A percentile compares a stretch with the other conserved stretches of the same genome.
Evolutionary conservation across 2,329 filamentous ascomycete genomes (phyloP).

Genomic region (Diplodia seriata): DNA sequence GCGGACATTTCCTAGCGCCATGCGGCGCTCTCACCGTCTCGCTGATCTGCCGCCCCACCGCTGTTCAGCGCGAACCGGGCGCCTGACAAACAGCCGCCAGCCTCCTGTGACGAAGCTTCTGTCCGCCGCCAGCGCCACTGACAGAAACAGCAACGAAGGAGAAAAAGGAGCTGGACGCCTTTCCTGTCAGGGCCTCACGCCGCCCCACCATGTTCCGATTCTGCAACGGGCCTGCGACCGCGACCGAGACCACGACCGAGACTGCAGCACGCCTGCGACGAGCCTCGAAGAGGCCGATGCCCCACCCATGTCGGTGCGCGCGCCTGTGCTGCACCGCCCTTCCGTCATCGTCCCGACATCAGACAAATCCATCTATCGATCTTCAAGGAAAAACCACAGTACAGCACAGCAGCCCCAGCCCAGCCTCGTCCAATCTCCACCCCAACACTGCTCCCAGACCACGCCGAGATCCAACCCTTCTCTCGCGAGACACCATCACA

Average conservation of each 20-base stretch:
- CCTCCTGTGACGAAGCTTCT: slow-evolving; percentile 23
- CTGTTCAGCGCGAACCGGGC: slow-evolving; percentile 6
- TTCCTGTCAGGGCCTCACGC: not conserved
- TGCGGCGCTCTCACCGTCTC: slow-evolving; percentile 25
- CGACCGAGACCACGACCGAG: not conserved
- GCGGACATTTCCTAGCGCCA: slow-evolving; percentile 3
- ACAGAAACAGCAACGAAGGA: not conserved
- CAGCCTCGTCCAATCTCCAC: slow-evolving; percentile 15
- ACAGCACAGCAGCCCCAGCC: slow-evolving; percentile 22
- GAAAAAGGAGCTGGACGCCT: not conserved
- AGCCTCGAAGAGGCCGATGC: slow-evolving; percentile 8
- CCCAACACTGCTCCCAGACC: slow-evolving; percentile 1
- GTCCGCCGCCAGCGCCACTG: slow-evolving; percentile 4
- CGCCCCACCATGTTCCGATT: not conserved
- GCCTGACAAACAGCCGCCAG: not conserved
- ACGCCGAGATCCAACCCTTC: not conserved
- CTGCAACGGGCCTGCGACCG: not conserved
- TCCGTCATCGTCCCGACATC: slow-evolving; percentile 13
- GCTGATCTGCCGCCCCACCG: slow-evolving; percentile 37
- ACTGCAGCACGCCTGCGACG: slow-evolving; percentile 1
- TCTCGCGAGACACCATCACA: not conserved
- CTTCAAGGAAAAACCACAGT: slow-evolving; percentile 11
- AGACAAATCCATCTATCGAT: not conserved
- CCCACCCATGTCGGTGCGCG: slow-evolving; percentile 13
- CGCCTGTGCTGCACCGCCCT: not conserved